Evolutionary conservation across 139 green algal genomes (phyloP), one percentile per base, ranked within the genome.

Genomic region (Coelastrella sp.): DNA sequence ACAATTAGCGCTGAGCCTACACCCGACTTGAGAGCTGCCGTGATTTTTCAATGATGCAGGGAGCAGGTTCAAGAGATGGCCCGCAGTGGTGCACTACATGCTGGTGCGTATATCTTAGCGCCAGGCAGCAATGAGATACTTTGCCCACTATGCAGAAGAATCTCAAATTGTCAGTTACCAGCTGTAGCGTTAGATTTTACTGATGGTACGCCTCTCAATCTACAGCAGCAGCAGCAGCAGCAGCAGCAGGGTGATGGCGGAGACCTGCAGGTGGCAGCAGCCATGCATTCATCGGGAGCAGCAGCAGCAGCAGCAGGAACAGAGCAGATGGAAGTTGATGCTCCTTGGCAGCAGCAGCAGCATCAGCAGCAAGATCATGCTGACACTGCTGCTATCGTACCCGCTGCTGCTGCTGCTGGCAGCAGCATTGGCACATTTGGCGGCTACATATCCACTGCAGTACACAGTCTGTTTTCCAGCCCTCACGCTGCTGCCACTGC

Each of bases 131-230:
- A 17, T 13, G 83, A 88, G 54, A 0, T 88, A 68, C 57, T 88
- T 56, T 88, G 83, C 17, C 83, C 83, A 8, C 10, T 83, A 22
- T 88, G 56, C 68, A 80, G 83, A 22, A 57, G 83, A 3, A 57
- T 88, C 19, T 57, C 47, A 10, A 88, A 81, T 68, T 88, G n/a
- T 57, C 83, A 80, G 68, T 54, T 88, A 61, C 83, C 83, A 23
- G 83, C 83, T 32, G 83, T 88, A n/a, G 13, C 19, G 4, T 73
- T 88, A 58, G 74, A 80, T 7, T 5, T 59, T 8, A 17, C 74
- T 57, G 74, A 17, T 7, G 16, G 22, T 59, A 19, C 7, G 11
- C 5, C n/a, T 59, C 22, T 80, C 7, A 19, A 80, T 5, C 7
- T 60, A 16, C 3, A 60, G 74, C 74, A 80, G 74, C 74, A 80